Evolutionary conservation across 2,329 filamentous ascomycete species (phyloP).

Genomic region (Didymella pomorum): DNA sequence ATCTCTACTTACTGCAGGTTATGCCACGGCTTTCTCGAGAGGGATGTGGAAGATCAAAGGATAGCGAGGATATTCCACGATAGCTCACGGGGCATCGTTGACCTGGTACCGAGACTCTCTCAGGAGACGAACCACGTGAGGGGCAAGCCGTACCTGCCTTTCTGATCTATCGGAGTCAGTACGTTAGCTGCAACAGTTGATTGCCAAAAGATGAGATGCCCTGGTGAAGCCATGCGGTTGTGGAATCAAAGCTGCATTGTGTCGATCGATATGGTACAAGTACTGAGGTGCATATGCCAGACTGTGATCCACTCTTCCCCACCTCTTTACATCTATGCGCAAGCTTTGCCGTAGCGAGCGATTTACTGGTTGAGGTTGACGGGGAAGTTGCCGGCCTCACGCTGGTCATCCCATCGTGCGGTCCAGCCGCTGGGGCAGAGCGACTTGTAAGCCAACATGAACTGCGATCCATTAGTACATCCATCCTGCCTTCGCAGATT

Average conservation of each 20-base stretch:
- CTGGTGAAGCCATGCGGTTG: not conserved
- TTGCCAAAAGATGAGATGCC: not conserved
- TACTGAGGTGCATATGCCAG: constrained; percentile 35
- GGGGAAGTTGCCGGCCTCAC: constrained; percentile 67
- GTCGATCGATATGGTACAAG: constrained; percentile 42
- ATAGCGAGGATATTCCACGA: not conserved
- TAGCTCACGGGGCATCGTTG: not conserved
- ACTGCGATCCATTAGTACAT: constrained; percentile 63
- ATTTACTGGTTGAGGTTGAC: constrained; percentile 50
- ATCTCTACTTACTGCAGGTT: not conserved
- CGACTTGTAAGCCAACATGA: constrained; percentile 95
- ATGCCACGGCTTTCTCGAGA: not conserved
- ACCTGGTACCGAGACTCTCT: not conserved
- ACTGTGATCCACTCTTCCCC: constrained; percentile 33
- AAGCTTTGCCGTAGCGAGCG: constrained; percentile 22
- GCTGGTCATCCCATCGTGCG: constrained; percentile 95
- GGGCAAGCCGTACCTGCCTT: not conserved
- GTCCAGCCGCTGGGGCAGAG: constrained; percentile 97
- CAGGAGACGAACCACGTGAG: not conserved
- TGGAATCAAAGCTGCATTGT: constrained; percentile 41
- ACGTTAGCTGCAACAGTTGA: not conserved
- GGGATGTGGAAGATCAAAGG: not conserved
- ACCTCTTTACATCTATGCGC: constrained; percentile 30
- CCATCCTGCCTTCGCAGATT: not conserved
- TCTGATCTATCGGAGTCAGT: not conserved